These are phyloP conservation scores for Rutstroemia sp. DNA, from an alignment of 2,329 filamentous ascomycete species.

Conservation along the genomic window DNA sequence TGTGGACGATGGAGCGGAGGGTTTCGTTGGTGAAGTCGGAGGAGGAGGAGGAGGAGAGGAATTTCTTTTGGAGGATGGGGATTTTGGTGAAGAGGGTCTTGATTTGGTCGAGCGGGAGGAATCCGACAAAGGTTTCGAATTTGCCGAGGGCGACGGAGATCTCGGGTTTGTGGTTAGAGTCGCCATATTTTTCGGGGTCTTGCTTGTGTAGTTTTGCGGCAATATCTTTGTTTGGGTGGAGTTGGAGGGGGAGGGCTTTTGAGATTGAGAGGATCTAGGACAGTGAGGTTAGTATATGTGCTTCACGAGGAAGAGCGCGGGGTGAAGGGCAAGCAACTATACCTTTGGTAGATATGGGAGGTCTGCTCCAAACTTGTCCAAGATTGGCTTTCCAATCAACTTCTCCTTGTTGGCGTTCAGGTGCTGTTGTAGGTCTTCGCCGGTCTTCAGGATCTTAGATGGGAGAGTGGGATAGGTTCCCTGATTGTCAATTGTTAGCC, in stretches of 20 bases:
- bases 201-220: slow-evolving; percentile 55
- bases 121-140: slow-evolving; percentile 72
- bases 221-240: slow-evolving; percentile 65
- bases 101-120: slow-evolving; percentile 58
- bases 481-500: slow-evolving; percentile 48
- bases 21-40: slow-evolving; percentile 43
- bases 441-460: slow-evolving; percentile 53
- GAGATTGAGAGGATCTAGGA: slow-evolving; percentile 60
- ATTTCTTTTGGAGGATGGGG: slow-evolving; percentile 7
- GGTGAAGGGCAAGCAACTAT: background rate
- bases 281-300: background rate
- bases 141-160: slow-evolving; percentile 64
- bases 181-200: slow-evolving; percentile 59
- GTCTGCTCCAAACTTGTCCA: slow-evolving; percentile 54
- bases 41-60: slow-evolving; percentile 18
- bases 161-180: slow-evolving; percentile 69
- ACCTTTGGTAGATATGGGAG: slow-evolving; percentile 68
- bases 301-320: background rate
- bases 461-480: slow-evolving; percentile 69
- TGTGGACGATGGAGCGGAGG: slow-evolving; percentile 44
- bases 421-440: slow-evolving; percentile 56
- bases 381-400: slow-evolving; percentile 55
- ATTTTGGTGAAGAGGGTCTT: slow-evolving; percentile 42
- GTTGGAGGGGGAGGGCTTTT: slow-evolving; percentile 67
- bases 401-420: slow-evolving; percentile 53